Evolutionary conservation across 2,329 filamentous ascomycete genomes (phyloP), one percentile per base, ranked within the genome.

Genomic region (Claviceps arundinis): DNA sequence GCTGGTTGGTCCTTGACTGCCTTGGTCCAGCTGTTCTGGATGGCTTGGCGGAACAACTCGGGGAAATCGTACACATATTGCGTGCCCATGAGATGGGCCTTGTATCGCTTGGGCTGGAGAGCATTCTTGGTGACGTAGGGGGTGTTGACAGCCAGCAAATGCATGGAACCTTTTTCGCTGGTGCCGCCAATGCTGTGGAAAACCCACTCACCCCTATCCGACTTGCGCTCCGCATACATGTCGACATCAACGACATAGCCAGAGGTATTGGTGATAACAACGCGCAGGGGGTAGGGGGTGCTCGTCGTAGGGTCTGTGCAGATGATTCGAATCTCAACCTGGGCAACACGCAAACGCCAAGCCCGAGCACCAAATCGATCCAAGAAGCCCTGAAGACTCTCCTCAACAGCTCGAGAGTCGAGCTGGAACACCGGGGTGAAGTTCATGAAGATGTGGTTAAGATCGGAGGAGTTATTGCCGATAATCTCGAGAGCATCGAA

Each of bases 361-460:
- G 87, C 89, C 62, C 93, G 88, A 59, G 89, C 85, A 60, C 93
- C 93, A 63, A 97, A 98, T 57, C 93, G 88, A 64, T 97, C 93
- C 60, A 98, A 75, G 82, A 98, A 98, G 52, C 90, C 90, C 64
- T 86, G 89, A 24, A 98, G 81, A 34, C 89, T 91, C 69, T 94
- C 81, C 72, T 97, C 89, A 16, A 98, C 89, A 72, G 96, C 89
- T 54, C 81, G 74, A 3, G 93, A 90, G 63, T 89, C 78, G 48
- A 98, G 81, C 66, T 89, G 88, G 82, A 98, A 97, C 54, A 96
- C 87, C 9, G 90, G 89, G 0, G 89, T 93, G 75, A 98, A 98
- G 80, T 98, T 97, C 78, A 98, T 93, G 76, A 98, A 98, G 78
- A 98, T 93, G 74, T 98, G 93, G 77, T 98, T 98, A 65, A 98